These are phyloP conservation scores for Escovopsis weberi DNA, from an alignment of 2,329 filamentous ascomycete species.

Conservation along the genomic window DNA sequence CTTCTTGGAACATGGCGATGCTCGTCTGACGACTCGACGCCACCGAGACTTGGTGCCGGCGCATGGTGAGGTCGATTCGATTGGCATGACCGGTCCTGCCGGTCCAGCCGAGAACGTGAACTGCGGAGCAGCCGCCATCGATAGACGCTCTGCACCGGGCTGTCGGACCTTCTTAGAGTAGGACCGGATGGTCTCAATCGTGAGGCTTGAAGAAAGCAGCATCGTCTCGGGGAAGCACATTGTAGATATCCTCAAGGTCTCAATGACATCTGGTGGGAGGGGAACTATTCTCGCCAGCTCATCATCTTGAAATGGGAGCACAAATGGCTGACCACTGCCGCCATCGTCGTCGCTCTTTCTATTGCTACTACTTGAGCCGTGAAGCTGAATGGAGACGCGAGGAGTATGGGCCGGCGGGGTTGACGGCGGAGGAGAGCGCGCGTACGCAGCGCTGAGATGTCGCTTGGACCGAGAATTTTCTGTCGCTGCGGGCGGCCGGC, in stretches of 20 bases:
- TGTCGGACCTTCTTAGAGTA: constrained; percentile 40
- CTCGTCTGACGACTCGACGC: constrained; percentile 19
- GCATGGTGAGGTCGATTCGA: background rate
- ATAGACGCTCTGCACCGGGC: constrained; percentile 12
- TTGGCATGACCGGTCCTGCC: background rate
- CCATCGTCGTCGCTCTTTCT: constrained; percentile 4
- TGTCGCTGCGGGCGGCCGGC: too few relatives aligned
- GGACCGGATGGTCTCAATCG: constrained; percentile 41
- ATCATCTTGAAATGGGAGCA: constrained; percentile 17
- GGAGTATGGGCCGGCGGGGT: too few relatives aligned
- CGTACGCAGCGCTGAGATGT: too few relatives aligned
- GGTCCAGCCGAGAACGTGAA: background rate
- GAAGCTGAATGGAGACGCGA: too few relatives aligned
- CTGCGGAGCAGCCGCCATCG: constrained; percentile 9
- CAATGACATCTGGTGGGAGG: constrained; percentile 37
- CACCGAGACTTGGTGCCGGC: constrained; percentile 18
- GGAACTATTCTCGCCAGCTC: constrained; percentile 28
- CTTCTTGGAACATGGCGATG: constrained; percentile 1
- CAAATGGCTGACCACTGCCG: constrained; percentile 16
- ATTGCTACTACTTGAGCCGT: too few relatives aligned
- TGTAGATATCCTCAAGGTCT: constrained; percentile 38
- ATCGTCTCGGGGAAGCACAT: constrained; percentile 45
- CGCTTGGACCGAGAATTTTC: too few relatives aligned
- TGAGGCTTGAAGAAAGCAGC: constrained; percentile 38
- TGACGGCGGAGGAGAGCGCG: too few relatives aligned